These are phyloP conservation scores for Penicillium oxalicum DNA, from an alignment of 2,329 filamentous ascomycete genomes.

Conservation along the genomic window DNA sequence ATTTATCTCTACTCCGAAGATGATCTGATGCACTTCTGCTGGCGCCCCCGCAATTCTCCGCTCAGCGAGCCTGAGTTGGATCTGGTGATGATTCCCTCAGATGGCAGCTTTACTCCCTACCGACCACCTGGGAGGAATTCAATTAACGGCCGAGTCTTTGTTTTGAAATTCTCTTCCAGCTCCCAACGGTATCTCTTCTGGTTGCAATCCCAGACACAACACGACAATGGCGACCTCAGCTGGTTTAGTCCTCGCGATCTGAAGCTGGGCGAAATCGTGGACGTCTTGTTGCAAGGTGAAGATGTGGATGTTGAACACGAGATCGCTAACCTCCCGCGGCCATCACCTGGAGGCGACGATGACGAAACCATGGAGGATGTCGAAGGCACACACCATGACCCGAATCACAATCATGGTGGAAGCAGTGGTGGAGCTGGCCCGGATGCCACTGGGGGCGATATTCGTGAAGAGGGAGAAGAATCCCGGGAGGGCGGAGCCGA, in stretches of 20 bases:
- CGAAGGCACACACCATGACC: slow-evolving; percentile 55
- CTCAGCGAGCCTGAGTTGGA: slow-evolving; percentile 74
- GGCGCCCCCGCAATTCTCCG: slow-evolving; percentile 71
- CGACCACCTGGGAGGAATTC: slow-evolving; percentile 59
- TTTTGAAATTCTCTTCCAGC: slow-evolving; percentile 88
- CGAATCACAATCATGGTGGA: slow-evolving; percentile 52
- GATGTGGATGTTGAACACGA: slow-evolving; percentile 74
- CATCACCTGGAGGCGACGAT: slow-evolving; percentile 51
- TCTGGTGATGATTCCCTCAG: slow-evolving; percentile 85
- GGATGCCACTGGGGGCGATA: slow-evolving; percentile 82
- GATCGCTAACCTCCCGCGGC: slow-evolving; percentile 57
- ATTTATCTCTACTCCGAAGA: slow-evolving; percentile 91
- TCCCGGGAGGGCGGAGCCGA: slow-evolving; percentile 90
- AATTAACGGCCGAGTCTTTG: slow-evolving; percentile 81
- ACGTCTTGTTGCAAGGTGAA: slow-evolving; percentile 78
- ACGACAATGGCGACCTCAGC: slow-evolving; percentile 60
- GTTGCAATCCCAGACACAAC: slow-evolving; percentile 87
- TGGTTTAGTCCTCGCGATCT: slow-evolving; percentile 81
- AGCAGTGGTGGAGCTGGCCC: slow-evolving; percentile 75
- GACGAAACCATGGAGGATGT: slow-evolving; percentile 76
- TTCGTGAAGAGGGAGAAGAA: slow-evolving; percentile 81
- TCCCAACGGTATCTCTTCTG: slow-evolving; percentile 91
- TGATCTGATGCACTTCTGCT: slow-evolving; percentile 95
- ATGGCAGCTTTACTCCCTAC: slow-evolving; percentile 82
- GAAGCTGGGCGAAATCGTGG: slow-evolving; percentile 82